These are phyloP conservation scores for Cordyceps cicadae DNA, from an alignment of 2,329 filamentous ascomycete genomes.

Conservation along the genomic window DNA sequence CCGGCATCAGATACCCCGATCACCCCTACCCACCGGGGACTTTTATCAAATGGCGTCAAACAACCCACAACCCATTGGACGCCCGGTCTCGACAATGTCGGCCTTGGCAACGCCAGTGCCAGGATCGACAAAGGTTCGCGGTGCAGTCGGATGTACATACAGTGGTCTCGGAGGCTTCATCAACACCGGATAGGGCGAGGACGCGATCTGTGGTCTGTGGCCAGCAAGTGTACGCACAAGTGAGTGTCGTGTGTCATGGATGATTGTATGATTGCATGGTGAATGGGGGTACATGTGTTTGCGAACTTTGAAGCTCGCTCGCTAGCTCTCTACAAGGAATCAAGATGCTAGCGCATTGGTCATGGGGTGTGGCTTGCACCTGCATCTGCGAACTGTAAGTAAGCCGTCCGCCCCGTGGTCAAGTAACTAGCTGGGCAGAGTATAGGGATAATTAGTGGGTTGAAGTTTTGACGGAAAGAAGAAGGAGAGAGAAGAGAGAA, in stretches of 20 bases:
- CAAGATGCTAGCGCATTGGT: neutral
- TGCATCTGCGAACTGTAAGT: too few species aligned
- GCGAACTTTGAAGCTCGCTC: neutral
- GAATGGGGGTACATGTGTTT: neutral
- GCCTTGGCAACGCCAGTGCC: neutral
- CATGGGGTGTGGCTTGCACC: neutral
- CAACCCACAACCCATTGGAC: neutral
- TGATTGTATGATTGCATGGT: too few species aligned
- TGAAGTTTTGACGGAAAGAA: neutral
- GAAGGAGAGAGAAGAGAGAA: neutral
- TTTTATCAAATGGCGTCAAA: neutral
- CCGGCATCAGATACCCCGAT: neutral
- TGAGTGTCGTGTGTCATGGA: too few species aligned
- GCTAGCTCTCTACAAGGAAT: neutral
- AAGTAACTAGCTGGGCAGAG: neutral
- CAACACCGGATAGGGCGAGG: too few species aligned
- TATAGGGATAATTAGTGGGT: neutral
- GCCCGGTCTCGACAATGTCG: neutral
- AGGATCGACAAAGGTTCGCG: neutral
- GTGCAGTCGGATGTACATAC: neutral
- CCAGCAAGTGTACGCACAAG: too few species aligned
- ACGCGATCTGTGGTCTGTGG: neutral
- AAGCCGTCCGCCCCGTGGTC: too few species aligned
- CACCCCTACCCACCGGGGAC: too few species aligned
- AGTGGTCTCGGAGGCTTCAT: neutral